These are phyloP conservation scores for Violaceomyces palustris DNA, from an alignment of 1,284 basidiomycete species.

Conservation along the genomic window DNA sequence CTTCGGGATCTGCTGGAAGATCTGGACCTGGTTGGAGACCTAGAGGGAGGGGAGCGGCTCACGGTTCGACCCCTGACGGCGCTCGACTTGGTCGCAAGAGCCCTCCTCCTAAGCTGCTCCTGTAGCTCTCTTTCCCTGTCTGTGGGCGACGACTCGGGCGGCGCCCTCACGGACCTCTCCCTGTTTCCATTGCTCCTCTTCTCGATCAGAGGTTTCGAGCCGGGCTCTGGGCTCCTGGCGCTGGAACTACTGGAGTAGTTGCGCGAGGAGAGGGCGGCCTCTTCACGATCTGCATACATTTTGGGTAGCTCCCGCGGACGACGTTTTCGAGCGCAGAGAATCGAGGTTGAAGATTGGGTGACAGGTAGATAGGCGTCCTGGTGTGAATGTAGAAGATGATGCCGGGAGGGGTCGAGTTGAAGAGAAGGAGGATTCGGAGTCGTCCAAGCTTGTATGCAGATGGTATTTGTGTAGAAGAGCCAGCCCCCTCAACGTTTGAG, in stretches of 20 bases:
- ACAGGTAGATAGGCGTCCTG: no score
- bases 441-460: no score
- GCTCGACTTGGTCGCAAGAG: neutral
- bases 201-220: no score
- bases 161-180: neutral
- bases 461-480: no score
- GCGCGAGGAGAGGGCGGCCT: slow-evolving; percentile 11
- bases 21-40: neutral
- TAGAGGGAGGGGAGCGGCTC: neutral
- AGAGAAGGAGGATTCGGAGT: no score
- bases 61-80: no score
- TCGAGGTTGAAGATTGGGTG: no score
- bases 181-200: neutral
- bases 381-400: no score
- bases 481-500: no score
- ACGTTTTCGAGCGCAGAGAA: no score
- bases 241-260: neutral
- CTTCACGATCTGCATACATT: slow-evolving; percentile 49
- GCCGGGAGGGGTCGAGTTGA: no score
- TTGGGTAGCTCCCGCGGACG: no score
- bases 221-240: neutral
- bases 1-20: slow-evolving; percentile 6
- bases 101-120: slow-evolving; percentile 44
- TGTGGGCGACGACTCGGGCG: neutral
- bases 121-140: slow-evolving; percentile 45